These are phyloP conservation scores for Pythium rhizo-oryzae DNA, from an alignment of 352 stramenopile species.

Conservation along the genomic window DNA sequence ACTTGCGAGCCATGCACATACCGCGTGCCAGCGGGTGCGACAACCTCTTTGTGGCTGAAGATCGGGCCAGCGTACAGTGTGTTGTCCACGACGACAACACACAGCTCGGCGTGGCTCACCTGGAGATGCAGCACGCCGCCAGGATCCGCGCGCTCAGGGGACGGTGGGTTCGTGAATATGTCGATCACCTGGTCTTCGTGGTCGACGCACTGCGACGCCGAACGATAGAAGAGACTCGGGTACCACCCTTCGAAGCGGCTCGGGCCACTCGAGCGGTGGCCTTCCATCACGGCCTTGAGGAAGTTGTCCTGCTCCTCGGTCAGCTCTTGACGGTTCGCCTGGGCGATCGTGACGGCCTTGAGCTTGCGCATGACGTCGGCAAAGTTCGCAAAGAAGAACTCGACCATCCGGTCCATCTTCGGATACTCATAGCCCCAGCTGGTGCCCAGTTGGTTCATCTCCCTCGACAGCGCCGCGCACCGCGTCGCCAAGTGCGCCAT, in stretches of 20 bases:
- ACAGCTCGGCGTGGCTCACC: slow-evolving; percentile 28
- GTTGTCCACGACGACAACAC: slow-evolving; percentile 34
- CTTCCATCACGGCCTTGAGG: slow-evolving; percentile 31
- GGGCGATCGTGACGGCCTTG: slow-evolving; percentile 11
- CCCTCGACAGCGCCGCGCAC: background rate
- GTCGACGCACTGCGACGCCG: slow-evolving; percentile 31
- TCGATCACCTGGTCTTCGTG: slow-evolving; percentile 33
- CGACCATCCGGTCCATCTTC: background rate
- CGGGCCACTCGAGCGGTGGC: slow-evolving; percentile 16
- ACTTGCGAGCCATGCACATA: slow-evolving; percentile 20
- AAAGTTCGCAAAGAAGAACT: slow-evolving; percentile 24
- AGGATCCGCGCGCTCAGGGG: slow-evolving; percentile 28
- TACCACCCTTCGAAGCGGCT: slow-evolving; percentile 35
- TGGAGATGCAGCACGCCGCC: slow-evolving; percentile 36
- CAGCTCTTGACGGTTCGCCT: slow-evolving; percentile 5
- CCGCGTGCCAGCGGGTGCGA: slow-evolving; percentile 28
- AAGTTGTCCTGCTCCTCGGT: slow-evolving; percentile 18
- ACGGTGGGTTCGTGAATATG: slow-evolving; percentile 35
- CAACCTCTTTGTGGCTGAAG: slow-evolving; percentile 39
- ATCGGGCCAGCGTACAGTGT: slow-evolving; percentile 37
- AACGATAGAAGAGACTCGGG: slow-evolving; percentile 32
- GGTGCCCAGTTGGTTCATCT: background rate
- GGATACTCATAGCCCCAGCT: slow-evolving; percentile 1
- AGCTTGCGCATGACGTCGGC: slow-evolving; percentile 14
- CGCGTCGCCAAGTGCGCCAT: slow-evolving; percentile 25